Conservation (phyloP, 257 asterid genomes). For the Fraxinus excelsior region DNA sequence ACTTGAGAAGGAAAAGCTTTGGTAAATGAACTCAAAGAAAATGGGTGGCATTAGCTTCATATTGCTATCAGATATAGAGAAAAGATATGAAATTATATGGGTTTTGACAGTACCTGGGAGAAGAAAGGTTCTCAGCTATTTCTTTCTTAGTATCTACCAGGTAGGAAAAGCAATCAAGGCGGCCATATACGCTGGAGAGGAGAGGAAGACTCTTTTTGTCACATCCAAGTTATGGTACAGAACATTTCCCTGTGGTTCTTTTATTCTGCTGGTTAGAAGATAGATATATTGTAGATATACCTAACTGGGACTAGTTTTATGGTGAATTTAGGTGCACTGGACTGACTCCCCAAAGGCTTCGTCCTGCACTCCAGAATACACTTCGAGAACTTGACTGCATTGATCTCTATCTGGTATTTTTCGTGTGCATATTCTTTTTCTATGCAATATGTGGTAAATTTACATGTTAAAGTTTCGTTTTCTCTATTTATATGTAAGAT, state of each 20-base stretch:
- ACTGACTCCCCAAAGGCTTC: constrained; percentile 53
- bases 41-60: too few relatives aligned
- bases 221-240: constrained; percentile 70
- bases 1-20: too few relatives aligned
- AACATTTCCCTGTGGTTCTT: not conserved
- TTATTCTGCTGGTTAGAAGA: not conserved
- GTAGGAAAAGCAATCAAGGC: constrained; percentile 61
- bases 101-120: too few relatives aligned
- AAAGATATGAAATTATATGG: too few relatives aligned
- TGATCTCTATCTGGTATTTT: constrained; percentile 67
- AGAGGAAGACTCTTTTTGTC: constrained; percentile 46
- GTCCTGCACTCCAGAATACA: constrained; percentile 58
- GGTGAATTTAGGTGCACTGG: constrained; percentile 57
- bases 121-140: not conserved
- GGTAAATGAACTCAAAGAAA: too few relatives aligned
- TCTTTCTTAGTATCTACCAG: constrained; percentile 20
- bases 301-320: not conserved
- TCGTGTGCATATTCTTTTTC: not conserved
- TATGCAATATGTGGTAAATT: not conserved
- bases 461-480: not conserved
- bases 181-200: constrained; percentile 67
- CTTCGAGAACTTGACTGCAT: constrained; percentile 68
- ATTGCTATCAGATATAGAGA: too few relatives aligned
- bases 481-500: constrained; percentile 29
- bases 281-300: not conserved